A percentile compares a stretch with the other conserved stretches of the same genome.
These are phyloP conservation scores for Cryptosporidium viatorum DNA, from an alignment of 169 alveolate genomes.

Conservation along the genomic window DNA sequence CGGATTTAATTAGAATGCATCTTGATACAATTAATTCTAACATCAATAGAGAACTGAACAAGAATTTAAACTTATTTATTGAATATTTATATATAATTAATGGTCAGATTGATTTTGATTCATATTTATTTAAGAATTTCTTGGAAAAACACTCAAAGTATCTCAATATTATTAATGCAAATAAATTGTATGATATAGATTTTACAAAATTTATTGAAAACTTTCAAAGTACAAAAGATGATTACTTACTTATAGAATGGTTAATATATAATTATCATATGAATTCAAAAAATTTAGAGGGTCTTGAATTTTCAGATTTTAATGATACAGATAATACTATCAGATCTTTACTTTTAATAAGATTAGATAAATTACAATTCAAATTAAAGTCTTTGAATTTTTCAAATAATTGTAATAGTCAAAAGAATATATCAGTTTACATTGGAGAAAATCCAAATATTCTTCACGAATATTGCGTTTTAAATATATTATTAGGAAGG, in stretches of 20 bases:
- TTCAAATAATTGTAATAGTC: background rate
- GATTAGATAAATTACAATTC: background rate
- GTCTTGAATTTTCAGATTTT: background rate
- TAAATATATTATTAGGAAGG: conserved; percentile 29
- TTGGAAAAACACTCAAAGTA: background rate
- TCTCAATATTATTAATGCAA: background rate
- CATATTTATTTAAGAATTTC: background rate
- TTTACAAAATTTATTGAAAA: too few relatives aligned
- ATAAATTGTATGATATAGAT: too few relatives aligned
- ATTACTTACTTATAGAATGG: background rate
- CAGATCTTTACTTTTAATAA: background rate
- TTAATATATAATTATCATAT: too few relatives aligned
- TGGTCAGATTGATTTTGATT: background rate
- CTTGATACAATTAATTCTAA: background rate
- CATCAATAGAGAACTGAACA: background rate
- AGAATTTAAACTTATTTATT: background rate
- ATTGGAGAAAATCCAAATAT: conserved; percentile 23
- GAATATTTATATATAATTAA: background rate
- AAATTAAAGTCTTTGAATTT: background rate
- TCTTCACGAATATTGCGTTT: conserved; percentile 50
- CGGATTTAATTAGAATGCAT: conserved; percentile 8
- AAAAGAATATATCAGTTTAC: background rate
- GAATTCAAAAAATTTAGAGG: too few relatives aligned
- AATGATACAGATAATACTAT: background rate
- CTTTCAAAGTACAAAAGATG: background rate